Percentiles rank a stretch among this genome's conserved stretches.
phyloP scores from a whole-genome alignment of 495 filamentous ascomycete species.

The Durotheca rogersii region DNA sequence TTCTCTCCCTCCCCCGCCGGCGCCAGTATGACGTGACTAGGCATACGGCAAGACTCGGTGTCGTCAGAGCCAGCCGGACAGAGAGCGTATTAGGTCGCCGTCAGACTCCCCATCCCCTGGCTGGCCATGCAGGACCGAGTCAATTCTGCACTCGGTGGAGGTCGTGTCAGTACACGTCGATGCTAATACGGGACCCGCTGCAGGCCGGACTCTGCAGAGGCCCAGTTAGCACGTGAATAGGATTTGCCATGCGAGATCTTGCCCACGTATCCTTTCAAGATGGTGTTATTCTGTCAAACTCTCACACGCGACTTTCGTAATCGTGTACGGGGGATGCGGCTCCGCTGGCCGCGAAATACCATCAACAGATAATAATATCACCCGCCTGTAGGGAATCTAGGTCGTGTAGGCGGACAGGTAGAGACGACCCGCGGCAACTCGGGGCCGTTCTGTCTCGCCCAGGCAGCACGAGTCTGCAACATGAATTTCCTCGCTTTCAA shows the following conservation, averaged over 20 bases:
- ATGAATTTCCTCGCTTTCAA: neutral
- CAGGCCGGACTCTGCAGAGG: neutral
- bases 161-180: neutral
- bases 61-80: neutral
- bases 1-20: conserved; percentile 16
- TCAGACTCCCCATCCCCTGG: neutral
- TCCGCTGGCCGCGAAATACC: no score
- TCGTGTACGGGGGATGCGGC: no score
- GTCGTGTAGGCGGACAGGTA: no score
- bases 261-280: neutral
- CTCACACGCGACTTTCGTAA: no score
- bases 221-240: neutral
- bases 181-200: neutral
- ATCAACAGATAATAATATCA: no score
- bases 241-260: no score
- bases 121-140: conserved; percentile 3
- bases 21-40: conserved; percentile 24
- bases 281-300: no score
- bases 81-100: conserved; percentile 10
- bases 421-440: no score
- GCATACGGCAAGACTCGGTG: conserved; percentile 9
- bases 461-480: no score
- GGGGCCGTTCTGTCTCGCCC: no score
- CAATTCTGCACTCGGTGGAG: neutral
- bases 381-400: no score